Evolutionary conservation across 2,329 filamentous ascomycete genomes (phyloP), one percentile per base, ranked within the genome.

Genomic region (Pestalotiopsis sp.): DNA sequence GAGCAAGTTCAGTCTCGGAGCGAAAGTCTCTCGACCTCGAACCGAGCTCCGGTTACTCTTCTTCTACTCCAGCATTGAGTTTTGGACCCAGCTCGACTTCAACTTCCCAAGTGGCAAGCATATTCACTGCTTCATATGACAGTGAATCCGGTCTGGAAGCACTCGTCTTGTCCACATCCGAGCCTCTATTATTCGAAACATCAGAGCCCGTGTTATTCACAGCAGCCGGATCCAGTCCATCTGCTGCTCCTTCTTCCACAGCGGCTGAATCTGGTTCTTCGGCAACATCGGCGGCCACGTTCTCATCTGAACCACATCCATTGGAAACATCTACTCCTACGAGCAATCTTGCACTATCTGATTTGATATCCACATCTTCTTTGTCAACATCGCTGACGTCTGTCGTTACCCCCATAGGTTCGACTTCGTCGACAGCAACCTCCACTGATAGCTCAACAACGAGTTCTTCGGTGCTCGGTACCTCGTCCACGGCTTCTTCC

Each of bases 1-100:
- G 23, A 45, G 14, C 38, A 31, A 57, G 4, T 65, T 65, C 57
- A 66, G 11, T 20, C 36, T 56, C 49, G 11, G 64, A 13, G 25
- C 60, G 3, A 62, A 25, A 4, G 58, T 66, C 59, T 58, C 57
- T 36, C 65, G 69, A 66, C 65, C 66, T 39, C 23, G 39, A 20
- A 25, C 38, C 57, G 41, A 49, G 20, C 31, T 61, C 27, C 27
- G 20, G 27, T 59, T 13, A 27, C 14, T 25, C 20, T 59, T 59
- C 56, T 4, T 27, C 56, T 59, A 59, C 20, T 25, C 20, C 25
- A 61, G 45, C 14, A 49, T n/a, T 49, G 14, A 49, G 17, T 49
- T 49, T n/a, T 49, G 45, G 13, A 49, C 45, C 45, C 45, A 49
- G 45, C 45, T 49, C 45, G 45, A 49, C 45, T 49, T 49, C 45